Evolutionary conservation across 768 basidiomycete species (phyloP).

Genomic region (Termitomyces sp.): DNA sequence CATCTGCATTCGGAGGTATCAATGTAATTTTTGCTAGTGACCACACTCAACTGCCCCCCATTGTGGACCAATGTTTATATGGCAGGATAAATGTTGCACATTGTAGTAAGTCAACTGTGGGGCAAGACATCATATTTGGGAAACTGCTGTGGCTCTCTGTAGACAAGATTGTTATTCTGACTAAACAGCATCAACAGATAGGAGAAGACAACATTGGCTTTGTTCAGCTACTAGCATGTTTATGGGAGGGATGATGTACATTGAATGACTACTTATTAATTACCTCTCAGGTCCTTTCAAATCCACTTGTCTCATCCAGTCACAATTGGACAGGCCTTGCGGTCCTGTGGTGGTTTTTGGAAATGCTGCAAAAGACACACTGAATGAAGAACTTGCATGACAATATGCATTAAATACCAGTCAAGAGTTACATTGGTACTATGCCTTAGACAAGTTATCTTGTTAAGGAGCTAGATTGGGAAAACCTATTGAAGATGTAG

Average conservation of each 20-base stretch:
- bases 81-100: conserved; percentile 9
- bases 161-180: conserved; percentile 26
- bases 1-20: conserved; percentile 31
- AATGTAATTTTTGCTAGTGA: conserved; percentile 42
- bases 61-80: conserved; percentile 25
- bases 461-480: no score
- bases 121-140: conserved; percentile 23
- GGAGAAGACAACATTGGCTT: no score
- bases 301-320: no score
- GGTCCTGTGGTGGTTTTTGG: no score
- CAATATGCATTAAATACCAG: no score
- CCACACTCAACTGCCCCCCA: conserved; percentile 39
- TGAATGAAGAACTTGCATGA: no score
- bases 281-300: no score
- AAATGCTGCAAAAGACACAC: no score
- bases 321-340: conserved; percentile 9
- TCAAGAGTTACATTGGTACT: no score
- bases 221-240: conserved; percentile 7
- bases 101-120: neutral
- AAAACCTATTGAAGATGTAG: no score
- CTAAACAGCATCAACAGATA: conserved; percentile 19
- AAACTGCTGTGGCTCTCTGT: conserved; percentile 32
- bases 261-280: conserved; percentile 24
- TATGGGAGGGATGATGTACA: conserved; percentile 6
- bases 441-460: no score